Percentiles rank a stretch among this genome's conserved stretches.
Conservation (phyloP, 176 grass and related monocot species). For the Areca catechu region DNA sequence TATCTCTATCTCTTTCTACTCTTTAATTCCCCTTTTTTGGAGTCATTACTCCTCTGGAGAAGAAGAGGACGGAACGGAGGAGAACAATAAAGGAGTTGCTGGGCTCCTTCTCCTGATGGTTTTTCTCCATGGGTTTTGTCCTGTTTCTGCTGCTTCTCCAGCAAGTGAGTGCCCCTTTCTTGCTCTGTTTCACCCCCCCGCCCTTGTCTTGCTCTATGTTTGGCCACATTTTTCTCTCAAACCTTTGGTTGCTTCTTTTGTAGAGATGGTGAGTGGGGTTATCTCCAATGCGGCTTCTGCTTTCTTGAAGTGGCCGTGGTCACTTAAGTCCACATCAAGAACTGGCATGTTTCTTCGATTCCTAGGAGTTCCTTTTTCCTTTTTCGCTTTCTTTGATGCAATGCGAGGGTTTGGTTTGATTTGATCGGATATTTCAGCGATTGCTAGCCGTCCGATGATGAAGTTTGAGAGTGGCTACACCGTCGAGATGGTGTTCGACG, state of each 20-base stretch:
- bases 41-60: no score
- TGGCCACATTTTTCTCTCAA: conserved; percentile 1
- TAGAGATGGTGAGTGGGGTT: conserved; percentile 57
- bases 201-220: not conserved
- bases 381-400: not conserved
- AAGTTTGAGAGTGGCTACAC: conserved; percentile 96
- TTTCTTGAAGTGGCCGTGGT: conserved; percentile 62
- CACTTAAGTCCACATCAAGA: conserved; percentile 62
- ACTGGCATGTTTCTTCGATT: conserved; percentile 30
- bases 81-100: no score
- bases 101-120: conserved; percentile 15
- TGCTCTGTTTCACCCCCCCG: not conserved
- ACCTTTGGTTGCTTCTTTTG: conserved; percentile 11
- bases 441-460: conserved; percentile 54
- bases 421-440: conserved; percentile 25
- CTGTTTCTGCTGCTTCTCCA: conserved; percentile 14
- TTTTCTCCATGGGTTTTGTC: conserved; percentile 31
- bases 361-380: not conserved
- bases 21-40: no score
- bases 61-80: no score
- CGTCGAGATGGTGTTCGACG: conserved; percentile 95
- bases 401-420: conserved; percentile 7
- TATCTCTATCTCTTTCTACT: no score
- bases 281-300: conserved; percentile 60
- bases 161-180: conserved; percentile 26